phyloP scores from a whole-genome alignment of 305 asterid species.

The Solanum chacoense region DNA sequence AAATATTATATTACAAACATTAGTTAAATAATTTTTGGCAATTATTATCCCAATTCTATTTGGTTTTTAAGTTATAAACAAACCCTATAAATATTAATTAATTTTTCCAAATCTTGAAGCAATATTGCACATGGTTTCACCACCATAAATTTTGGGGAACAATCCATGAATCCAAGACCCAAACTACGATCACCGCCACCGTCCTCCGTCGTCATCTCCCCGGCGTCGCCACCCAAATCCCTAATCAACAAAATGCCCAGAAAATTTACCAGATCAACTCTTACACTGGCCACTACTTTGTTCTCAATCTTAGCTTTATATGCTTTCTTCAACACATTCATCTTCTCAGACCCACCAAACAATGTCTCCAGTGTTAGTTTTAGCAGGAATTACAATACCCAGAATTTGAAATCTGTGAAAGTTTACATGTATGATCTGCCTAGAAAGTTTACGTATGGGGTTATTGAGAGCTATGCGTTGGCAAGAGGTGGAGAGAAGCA shows the following conservation, averaged over 20 bases:
- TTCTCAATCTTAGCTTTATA: slow-evolving; percentile 39
- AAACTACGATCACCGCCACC: slow-evolving; percentile 64
- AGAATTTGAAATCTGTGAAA: slow-evolving; percentile 13
- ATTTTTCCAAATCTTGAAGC: neutral
- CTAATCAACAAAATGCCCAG: slow-evolving; percentile 44
- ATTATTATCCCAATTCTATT: neutral
- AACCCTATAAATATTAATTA: neutral
- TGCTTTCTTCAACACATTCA: slow-evolving; percentile 32
- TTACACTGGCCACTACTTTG: slow-evolving; percentile 30
- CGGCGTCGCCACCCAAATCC: slow-evolving; percentile 2
- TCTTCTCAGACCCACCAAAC: slow-evolving; percentile 14
- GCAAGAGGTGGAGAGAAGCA: slow-evolving; percentile 53
- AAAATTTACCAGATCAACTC: slow-evolving; percentile 42
- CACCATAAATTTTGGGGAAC: neutral
- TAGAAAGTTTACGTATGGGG: slow-evolving; percentile 76
- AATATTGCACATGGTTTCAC: neutral
- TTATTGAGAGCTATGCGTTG: slow-evolving; percentile 73
- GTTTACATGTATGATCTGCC: slow-evolving; percentile 79
- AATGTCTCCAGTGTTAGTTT: neutral
- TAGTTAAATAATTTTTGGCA: neutral
- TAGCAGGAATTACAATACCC: neutral
- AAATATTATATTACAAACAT: no score
- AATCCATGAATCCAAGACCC: slow-evolving; percentile 37
- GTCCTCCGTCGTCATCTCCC: slow-evolving; percentile 4
- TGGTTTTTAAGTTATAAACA: neutral